Evolutionary conservation across 2,329 filamentous ascomycete species (phyloP).

Genomic region (Talaromyces sp.): DNA sequence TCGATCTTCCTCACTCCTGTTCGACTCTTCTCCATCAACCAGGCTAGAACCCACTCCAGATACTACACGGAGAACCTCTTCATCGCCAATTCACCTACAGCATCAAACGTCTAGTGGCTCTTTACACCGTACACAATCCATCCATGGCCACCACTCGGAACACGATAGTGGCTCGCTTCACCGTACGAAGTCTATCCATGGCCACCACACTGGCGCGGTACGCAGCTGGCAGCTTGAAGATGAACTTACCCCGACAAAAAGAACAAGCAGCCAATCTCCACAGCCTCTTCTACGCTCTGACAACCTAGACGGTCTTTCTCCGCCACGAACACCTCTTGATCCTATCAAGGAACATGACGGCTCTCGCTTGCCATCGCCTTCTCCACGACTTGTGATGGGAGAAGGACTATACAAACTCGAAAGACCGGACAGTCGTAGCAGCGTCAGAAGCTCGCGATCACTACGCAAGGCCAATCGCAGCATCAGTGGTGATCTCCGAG

Average conservation of each 20-base stretch:
- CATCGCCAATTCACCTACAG: conserved; percentile 13
- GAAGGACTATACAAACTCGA: conserved; percentile 22
- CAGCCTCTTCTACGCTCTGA: conserved; percentile 28
- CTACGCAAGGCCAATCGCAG: conserved; percentile 67
- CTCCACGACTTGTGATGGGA: conserved; percentile 34
- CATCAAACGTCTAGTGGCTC: conserved; percentile 25
- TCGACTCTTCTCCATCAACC: conserved; percentile 40
- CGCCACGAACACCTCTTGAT: conserved; percentile 43
- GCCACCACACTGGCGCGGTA: conserved; percentile 30
- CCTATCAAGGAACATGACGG: conserved; percentile 52
- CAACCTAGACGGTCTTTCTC: conserved; percentile 30
- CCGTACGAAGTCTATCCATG: conserved; percentile 40
- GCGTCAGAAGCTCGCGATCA: conserved; percentile 58
- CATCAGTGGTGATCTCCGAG: conserved; percentile 72
- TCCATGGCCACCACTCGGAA: conserved; percentile 31
- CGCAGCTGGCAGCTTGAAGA: conserved; percentile 35
- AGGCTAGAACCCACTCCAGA: conserved; percentile 24
- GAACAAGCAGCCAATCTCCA: conserved; percentile 10
- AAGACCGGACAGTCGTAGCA: conserved; percentile 49
- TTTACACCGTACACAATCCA: conserved; percentile 38
- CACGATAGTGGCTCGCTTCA: conserved; percentile 30
- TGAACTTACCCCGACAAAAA: conserved; percentile 23
- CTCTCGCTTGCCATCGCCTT: not conserved
- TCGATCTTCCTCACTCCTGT: conserved; percentile 45
- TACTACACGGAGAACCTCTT: not conserved